Evolutionary conservation across 176 grass and related monocot genomes (phyloP).

Genomic region (Urochloa ruziziensis): DNA sequence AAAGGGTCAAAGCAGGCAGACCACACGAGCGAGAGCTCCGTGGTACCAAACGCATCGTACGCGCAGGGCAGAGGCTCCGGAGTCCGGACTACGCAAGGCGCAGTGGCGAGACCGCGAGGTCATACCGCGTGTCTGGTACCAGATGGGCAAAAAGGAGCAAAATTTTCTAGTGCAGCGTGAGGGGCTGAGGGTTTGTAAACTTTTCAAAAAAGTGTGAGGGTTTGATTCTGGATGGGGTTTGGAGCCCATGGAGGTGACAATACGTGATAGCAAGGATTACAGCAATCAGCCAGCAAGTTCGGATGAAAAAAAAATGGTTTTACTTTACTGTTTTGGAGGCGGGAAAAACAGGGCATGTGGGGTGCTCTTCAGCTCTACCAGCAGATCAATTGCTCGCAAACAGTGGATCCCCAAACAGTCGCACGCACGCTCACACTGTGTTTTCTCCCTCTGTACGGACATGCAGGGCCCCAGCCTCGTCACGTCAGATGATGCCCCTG

Average conservation of each 20-base stretch:
- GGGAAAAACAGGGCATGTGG: conserved; percentile 10
- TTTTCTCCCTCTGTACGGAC: conserved; percentile 12
- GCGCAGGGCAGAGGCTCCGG: not conserved
- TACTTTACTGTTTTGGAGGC: no score
- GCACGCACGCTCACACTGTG: conserved; percentile 28
- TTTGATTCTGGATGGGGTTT: not conserved
- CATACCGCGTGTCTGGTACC: not conserved
- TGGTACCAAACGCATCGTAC: not conserved
- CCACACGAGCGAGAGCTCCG: not conserved
- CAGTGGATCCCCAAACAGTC: conserved; percentile 19
- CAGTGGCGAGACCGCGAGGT: not conserved
- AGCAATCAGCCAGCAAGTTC: not conserved
- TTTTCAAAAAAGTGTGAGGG: no score
- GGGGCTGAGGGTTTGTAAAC: no score
- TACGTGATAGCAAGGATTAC: not conserved
- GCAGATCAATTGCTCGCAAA: not conserved
- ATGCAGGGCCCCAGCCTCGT: conserved; percentile 20
- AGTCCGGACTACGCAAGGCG: not conserved
- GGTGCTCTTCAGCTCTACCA: not conserved
- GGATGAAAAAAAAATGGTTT: not conserved
- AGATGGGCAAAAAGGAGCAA: not conserved
- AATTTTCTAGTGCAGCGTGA: not conserved
- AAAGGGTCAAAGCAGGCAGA: conserved; percentile 8
- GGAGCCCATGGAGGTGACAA: not conserved
- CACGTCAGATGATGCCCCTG: conserved; percentile 23